A percentile compares a stretch with the other conserved stretches of the same genome.
phyloP scores from a whole-genome alignment of 1,284 basidiomycete species.

The Cutaneotrichosporon sp. region DNA sequence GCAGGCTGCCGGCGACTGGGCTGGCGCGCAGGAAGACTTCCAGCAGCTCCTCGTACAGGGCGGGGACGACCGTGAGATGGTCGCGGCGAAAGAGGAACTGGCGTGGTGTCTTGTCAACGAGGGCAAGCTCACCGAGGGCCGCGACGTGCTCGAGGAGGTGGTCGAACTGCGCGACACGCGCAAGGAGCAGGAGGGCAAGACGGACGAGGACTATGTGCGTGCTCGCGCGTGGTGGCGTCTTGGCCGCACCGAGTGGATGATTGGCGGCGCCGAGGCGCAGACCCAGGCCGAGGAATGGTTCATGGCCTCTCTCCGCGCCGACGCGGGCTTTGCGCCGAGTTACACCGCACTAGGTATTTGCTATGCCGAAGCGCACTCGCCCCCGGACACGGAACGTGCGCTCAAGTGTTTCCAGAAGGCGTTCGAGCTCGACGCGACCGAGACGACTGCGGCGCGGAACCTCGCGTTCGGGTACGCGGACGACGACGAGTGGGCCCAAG shows the following conservation, averaged over 20 bases:
- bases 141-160: conserved; percentile 58
- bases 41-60: conserved; percentile 48
- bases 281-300: conserved; percentile 73
- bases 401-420: conserved; percentile 98
- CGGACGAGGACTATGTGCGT: conserved; percentile 47
- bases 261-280: conserved; percentile 51
- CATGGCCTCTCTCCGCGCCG: conserved; percentile 73
- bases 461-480: conserved; percentile 87
- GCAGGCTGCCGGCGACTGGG: conserved; percentile 63
- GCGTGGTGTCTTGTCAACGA: conserved; percentile 78
- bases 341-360: conserved; percentile 92
- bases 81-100: conserved; percentile 71
- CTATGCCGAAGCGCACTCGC: conserved; percentile 66
- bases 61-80: conserved; percentile 45
- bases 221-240: conserved; percentile 80
- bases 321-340: conserved; percentile 74
- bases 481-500: conserved; percentile 91
- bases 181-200: conserved; percentile 54
- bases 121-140: conserved; percentile 55
- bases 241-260: conserved; percentile 70
- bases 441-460: conserved; percentile 75
- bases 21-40: conserved; percentile 64
- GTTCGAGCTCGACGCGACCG: conserved; percentile 88
- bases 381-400: conserved; percentile 75
- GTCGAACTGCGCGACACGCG: conserved; percentile 56